Evolutionary conservation across 352 stramenopile genomes (phyloP).

Genomic region (Phytophthora europaea): DNA sequence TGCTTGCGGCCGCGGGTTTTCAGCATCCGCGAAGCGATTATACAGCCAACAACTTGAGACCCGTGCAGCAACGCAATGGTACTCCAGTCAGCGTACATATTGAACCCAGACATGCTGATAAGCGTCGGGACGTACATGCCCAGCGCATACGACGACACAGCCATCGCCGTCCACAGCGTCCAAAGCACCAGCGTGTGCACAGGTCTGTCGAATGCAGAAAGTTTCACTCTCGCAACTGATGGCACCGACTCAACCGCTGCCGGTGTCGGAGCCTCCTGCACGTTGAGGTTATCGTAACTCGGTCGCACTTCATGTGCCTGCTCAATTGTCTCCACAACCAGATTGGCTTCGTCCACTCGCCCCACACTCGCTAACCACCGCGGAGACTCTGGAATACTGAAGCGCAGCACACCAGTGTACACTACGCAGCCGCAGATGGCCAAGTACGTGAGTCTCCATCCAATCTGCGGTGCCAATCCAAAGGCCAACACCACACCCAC

Average conservation of each 20-base stretch:
- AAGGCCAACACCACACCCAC: slow-evolving; percentile 38
- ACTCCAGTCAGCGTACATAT: slow-evolving; percentile 43
- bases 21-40: slow-evolving; percentile 26
- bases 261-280: slow-evolving; percentile 14
- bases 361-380: slow-evolving; percentile 46
- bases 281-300: slow-evolving; percentile 24
- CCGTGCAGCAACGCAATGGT: slow-evolving; percentile 32
- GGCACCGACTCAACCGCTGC: not conserved
- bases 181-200: slow-evolving; percentile 41
- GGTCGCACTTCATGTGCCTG: slow-evolving; percentile 8
- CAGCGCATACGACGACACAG: slow-evolving; percentile 47
- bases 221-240: slow-evolving; percentile 2
- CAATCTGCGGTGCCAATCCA: slow-evolving; percentile 34
- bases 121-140: slow-evolving; percentile 41
- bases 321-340: slow-evolving; percentile 43
- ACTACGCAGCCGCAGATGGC: slow-evolving; percentile 31
- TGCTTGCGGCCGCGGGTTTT: slow-evolving; percentile 32
- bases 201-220: slow-evolving; percentile 3
- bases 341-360: slow-evolving; percentile 37
- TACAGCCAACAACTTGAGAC: slow-evolving; percentile 28
- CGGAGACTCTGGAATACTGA: slow-evolving; percentile 50
- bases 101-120: slow-evolving; percentile 46
- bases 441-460: slow-evolving; percentile 46
- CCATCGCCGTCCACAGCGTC: slow-evolving; percentile 42
- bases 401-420: slow-evolving; percentile 32